Evolutionary conservation across 371 early-diverging fungal species (phyloP).

Genomic region (Mycotypha africana): DNA sequence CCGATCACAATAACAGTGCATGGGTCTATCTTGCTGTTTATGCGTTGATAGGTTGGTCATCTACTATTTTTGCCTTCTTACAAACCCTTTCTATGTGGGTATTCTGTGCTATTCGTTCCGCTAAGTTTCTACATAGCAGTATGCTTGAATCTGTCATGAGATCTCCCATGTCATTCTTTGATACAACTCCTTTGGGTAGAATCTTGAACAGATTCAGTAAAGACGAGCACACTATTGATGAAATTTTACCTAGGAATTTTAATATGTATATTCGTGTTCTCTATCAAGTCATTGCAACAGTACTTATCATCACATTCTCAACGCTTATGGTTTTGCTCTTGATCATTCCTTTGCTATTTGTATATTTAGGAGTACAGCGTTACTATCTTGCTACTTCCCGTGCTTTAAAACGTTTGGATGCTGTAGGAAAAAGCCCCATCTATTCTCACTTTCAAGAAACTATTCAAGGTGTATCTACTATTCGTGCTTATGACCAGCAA

Average conservation of each 20-base stretch:
- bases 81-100: conserved; percentile 78
- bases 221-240: conserved; percentile 82
- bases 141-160: conserved; percentile 45
- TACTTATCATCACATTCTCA: conserved; percentile 52
- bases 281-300: conserved; percentile 45
- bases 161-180: conserved; percentile 84
- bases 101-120: conserved; percentile 72
- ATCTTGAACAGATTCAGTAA: conserved; percentile 84
- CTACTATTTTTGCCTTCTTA: conserved; percentile 58
- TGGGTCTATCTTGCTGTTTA: conserved; percentile 70
- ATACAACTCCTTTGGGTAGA: conserved; percentile 83
- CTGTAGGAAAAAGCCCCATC: conserved; percentile 73
- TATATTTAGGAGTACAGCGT: conserved; percentile 60
- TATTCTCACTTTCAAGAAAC: conserved; percentile 81
- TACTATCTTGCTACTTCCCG: conserved; percentile 70
- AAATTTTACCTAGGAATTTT: conserved; percentile 59
- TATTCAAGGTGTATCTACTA: conserved; percentile 65
- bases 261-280: conserved; percentile 48
- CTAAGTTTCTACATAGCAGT: conserved; percentile 47
- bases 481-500: conserved; percentile 73
- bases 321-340: conserved; percentile 55
- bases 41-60: conserved; percentile 67
- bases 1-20: conserved; percentile 22
- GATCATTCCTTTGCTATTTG: conserved; percentile 42
- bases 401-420: conserved; percentile 75